Base-by-base conservation (phyloP, 2,329 filamentous ascomycete genomes). In the Fusarium lyarnte region DNA sequence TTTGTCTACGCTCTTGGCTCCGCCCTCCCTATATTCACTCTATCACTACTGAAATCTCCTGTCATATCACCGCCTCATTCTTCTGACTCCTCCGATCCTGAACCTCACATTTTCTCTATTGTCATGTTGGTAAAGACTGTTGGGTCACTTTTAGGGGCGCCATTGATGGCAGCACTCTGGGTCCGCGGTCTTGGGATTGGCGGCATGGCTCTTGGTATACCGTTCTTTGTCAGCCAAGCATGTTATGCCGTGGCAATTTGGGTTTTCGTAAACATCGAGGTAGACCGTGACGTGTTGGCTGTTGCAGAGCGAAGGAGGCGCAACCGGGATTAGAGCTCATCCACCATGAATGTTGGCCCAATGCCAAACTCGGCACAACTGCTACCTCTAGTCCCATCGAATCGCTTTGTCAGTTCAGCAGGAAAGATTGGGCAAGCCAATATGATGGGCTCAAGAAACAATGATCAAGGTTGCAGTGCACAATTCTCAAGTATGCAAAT, bases 101-200 rank as follows among this genome's bases (percentile, higher is more conserved):
- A 85, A 33, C 80, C 79, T 8, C 84, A 84, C 35, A 78, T 86
- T 4, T 87, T 87, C 63, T 85, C 85, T 5, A 82, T 87, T n/a
- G 84, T 86, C 19, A 87, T 87, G 85, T 79, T 87, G 72, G 80
- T 85, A 4, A 85, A 85, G 76, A 86, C 85, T 1, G 77, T 84
- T 1, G 85, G 85, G 7, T 85, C 85, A 11, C 78, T 87, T 14
- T 63, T 87, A 0, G 85, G 85, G 0, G 84, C 85, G 4, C 84
- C 84, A 2, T 71, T 85, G 13, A 87, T 87, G 84, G 84, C 85
- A 6, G 66, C 79, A 3, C 58, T 86, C 5, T 87, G 85, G 85
- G 82, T 87, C 9, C 73, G 74, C n/a, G 85, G 84, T 5, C 83
- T 87, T 19, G 76, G 77, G 1, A 68, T 81, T 0, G 82, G 82